A percentile compares a stretch with the other conserved stretches of the same genome.
Conservation (phyloP, 306 rosid genomes). For the Trifolium subterraneum region DNA sequence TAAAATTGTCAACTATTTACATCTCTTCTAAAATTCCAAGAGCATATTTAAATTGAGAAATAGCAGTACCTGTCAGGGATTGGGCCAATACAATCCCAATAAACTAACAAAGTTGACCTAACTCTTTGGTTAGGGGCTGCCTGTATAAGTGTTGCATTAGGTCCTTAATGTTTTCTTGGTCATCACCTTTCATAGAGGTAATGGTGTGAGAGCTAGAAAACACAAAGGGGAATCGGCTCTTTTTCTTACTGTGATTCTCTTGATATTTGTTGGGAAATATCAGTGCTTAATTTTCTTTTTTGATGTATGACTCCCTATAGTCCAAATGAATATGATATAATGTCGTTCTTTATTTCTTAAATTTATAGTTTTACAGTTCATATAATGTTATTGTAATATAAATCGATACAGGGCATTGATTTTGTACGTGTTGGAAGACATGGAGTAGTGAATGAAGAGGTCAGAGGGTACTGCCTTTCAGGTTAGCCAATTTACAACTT, state of each 20-base stretch:
- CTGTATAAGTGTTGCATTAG: background rate
- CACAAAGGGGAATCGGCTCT: background rate
- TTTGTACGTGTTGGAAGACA: constrained; percentile 89
- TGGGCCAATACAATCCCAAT: too few relatives aligned
- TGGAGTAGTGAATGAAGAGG: constrained; percentile 79
- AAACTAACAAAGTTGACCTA: background rate
- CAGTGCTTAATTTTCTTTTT: constrained; percentile 26
- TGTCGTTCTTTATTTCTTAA: constrained; percentile 17
- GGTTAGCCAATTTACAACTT: constrained; percentile 56
- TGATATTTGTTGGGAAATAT: constrained; percentile 5
- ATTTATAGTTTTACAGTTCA: constrained; percentile 1
- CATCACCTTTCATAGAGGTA: background rate
- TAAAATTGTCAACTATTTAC: too few relatives aligned
- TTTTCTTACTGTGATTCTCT: background rate
- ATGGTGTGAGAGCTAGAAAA: constrained; percentile 8
- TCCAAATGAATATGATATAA: constrained; percentile 10
- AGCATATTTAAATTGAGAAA: too few relatives aligned
- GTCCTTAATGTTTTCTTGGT: background rate
- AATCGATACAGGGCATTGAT: constrained; percentile 70
- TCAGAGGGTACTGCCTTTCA: constrained; percentile 80
- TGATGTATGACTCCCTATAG: constrained; percentile 2
- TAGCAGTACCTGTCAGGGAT: too few relatives aligned
- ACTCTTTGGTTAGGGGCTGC: background rate
- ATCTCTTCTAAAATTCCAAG: too few relatives aligned
- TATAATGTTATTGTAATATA: constrained; percentile 38